Evolutionary conservation across 768 basidiomycete genomes (phyloP).

Genomic region (Mycena venus): DNA sequence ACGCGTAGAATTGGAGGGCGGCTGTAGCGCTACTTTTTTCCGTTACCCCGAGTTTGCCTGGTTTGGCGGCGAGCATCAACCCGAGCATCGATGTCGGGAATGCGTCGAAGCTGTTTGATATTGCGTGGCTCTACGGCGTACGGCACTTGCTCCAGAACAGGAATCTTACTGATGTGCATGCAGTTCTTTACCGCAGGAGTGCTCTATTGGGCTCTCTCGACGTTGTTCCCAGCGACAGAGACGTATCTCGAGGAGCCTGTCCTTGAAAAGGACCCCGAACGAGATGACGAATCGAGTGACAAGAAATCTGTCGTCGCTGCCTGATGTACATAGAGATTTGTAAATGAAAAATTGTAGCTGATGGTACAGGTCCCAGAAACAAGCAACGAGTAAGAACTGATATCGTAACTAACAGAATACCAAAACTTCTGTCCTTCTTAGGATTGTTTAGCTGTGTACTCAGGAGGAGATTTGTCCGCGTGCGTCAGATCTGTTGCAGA

Average conservation of each 20-base stretch:
- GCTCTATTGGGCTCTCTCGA: conserved; percentile 54
- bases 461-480: not conserved
- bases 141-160: conserved; percentile 36
- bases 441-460: no score
- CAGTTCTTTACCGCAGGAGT: conserved; percentile 55
- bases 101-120: conserved; percentile 69
- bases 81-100: conserved; percentile 72
- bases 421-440: no score
- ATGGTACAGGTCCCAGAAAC: no score
- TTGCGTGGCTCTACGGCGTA: conserved; percentile 85
- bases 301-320: not conserved
- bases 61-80: conserved; percentile 83
- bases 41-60: conserved; percentile 81
- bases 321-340: not conserved
- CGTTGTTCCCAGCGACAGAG: conserved; percentile 55
- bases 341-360: no score
- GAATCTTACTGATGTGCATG: not conserved
- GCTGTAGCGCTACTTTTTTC: conserved; percentile 75
- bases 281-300: conserved; percentile 11
- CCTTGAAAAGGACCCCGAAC: conserved; percentile 31
- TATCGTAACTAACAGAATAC: no score
- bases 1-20: conserved; percentile 85
- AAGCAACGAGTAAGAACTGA: no score
- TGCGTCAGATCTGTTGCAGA: not conserved
- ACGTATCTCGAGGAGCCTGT: conserved; percentile 54